phyloP scores from a whole-genome alignment of 345 rosid genomes.

The Xanthoceras sorbifolium region DNA sequence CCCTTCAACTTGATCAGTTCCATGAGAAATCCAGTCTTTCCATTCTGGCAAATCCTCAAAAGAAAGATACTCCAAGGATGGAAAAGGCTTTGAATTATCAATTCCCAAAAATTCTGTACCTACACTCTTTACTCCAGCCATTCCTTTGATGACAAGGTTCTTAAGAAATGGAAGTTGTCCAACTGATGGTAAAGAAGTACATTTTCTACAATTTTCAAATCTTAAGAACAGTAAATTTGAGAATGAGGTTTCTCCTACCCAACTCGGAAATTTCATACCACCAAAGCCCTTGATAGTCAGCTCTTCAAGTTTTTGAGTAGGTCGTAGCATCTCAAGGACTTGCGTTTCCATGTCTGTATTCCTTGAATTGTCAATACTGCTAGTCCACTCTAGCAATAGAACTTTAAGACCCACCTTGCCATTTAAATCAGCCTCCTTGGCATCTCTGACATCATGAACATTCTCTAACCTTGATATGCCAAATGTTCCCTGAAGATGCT shows the following conservation, averaged over 20 bases:
- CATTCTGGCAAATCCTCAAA: conserved; percentile 34
- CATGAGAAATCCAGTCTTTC: conserved; percentile 35
- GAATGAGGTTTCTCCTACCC: conserved; percentile 27
- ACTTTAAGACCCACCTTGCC: background rate
- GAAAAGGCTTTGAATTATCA: conserved; percentile 14
- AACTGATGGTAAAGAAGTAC: conserved; percentile 20
- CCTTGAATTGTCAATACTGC: background rate
- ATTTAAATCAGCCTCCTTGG: conserved; percentile 13
- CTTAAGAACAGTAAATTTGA: conserved; percentile 12
- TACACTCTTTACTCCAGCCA: conserved; percentile 6
- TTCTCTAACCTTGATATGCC: conserved; percentile 12
- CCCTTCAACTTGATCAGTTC: conserved; percentile 14
- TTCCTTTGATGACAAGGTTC: conserved; percentile 4
- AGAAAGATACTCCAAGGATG: conserved; percentile 11
- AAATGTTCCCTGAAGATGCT: background rate
- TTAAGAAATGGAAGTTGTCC: conserved; percentile 15
- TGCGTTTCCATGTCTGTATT: background rate
- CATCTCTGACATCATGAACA: background rate
- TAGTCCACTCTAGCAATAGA: conserved; percentile 17
- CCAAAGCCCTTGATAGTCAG: conserved; percentile 8
- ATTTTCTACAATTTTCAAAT: conserved; percentile 16
- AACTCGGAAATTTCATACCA: conserved; percentile 14
- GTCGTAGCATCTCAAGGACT: conserved; percentile 19
- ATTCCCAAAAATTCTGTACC: conserved; percentile 20
- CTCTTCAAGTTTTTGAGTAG: conserved; percentile 15